phyloP scores from a whole-genome alignment of 306 rosid genomes.

The Luffa acutangula region DNA sequence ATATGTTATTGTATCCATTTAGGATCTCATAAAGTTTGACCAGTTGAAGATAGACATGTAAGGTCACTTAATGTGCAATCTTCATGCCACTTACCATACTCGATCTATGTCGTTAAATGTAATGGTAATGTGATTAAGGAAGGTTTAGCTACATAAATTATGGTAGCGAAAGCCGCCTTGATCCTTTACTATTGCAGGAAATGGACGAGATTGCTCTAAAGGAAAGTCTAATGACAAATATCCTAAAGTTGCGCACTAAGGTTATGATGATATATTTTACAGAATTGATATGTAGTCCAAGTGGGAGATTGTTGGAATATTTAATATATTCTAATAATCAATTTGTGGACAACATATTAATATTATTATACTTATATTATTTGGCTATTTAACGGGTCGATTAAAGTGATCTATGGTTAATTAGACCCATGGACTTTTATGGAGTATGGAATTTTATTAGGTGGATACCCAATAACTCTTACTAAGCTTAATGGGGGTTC shows the following conservation, averaged over 20 bases:
- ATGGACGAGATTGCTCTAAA: neutral
- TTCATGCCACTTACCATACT: neutral
- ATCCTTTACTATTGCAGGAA: neutral
- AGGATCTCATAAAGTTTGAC: neutral
- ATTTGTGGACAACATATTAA: no score
- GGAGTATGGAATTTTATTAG: no score
- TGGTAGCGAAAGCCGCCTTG: neutral
- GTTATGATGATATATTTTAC: no score
- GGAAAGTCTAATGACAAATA: neutral
- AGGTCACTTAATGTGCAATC: neutral
- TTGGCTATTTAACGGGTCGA: no score
- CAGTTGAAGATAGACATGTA: neutral
- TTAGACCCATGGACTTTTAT: no score
- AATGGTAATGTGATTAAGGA: neutral
- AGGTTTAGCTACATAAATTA: neutral
- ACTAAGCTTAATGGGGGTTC: no score
- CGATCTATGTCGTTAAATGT: neutral
- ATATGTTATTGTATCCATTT: neutral
- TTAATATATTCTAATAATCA: no score
- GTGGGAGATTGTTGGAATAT: no score
- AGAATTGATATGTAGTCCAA: no score
- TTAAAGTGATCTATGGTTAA: no score
- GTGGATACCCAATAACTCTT: no score
- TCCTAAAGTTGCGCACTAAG: neutral
- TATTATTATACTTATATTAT: no score